phyloP scores from a whole-genome alignment of 768 basidiomycete species.

The Lentinula guzmanii region DNA sequence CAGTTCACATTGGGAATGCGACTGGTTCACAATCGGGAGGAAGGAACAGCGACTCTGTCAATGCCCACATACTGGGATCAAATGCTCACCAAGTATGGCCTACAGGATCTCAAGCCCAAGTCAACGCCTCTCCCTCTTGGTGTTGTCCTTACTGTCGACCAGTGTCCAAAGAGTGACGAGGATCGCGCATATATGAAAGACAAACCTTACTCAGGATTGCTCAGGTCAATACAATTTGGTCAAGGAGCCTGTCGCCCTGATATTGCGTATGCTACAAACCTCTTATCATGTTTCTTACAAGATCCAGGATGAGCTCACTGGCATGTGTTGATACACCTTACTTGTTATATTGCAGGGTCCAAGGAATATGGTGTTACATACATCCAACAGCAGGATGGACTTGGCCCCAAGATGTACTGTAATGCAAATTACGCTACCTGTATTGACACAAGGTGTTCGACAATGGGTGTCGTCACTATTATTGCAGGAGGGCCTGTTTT shows the following conservation, averaged over 20 bases:
- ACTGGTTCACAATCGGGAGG: too few species aligned
- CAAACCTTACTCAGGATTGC: conserved; percentile 4
- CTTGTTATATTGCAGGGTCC: neutral
- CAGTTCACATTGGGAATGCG: too few species aligned
- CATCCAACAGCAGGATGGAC: too few species aligned
- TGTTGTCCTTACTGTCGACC: neutral
- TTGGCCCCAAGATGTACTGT: too few species aligned
- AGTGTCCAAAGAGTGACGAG: neutral
- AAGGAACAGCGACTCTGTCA: too few species aligned
- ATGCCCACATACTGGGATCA: too few species aligned
- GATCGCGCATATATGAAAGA: neutral
- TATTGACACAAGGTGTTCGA: too few species aligned
- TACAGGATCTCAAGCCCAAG: conserved; percentile 4
- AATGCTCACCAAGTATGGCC: conserved; percentile 2
- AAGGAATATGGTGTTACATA: neutral
- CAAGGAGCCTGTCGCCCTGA: neutral
- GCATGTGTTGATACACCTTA: neutral
- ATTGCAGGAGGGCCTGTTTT: too few species aligned
- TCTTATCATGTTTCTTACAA: neutral
- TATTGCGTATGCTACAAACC: neutral
- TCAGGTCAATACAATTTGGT: conserved; percentile 3
- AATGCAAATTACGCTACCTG: too few species aligned
- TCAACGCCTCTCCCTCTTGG: conserved; percentile 9
- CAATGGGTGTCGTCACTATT: too few species aligned
- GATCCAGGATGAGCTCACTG: neutral